phyloP scores from a whole-genome alignment of 139 green algal species.

The Chlamydomonas schloesseri region DNA sequence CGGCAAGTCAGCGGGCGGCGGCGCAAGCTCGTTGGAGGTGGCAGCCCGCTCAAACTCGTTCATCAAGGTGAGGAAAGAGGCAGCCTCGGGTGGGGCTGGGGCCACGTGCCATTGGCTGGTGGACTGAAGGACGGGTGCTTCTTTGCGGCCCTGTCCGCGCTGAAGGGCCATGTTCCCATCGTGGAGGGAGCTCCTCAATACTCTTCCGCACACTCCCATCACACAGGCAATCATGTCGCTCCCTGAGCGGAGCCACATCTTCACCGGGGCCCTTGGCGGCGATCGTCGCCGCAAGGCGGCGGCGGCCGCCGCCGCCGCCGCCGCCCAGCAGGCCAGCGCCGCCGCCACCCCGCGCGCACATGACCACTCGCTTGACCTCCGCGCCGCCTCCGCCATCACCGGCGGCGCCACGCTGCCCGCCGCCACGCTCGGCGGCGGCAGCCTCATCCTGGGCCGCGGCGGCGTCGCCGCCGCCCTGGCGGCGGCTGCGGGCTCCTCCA shows the following conservation, averaged over 20 bases:
- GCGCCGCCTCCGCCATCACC: not conserved
- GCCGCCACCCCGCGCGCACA: not conserved
- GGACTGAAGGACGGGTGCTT: no score
- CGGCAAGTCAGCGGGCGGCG: not conserved
- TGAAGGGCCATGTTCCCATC: no score
- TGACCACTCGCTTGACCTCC: not conserved
- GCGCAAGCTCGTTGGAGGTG: conserved; percentile 64
- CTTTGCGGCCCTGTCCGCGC: no score
- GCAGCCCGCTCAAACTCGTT: conserved; percentile 68
- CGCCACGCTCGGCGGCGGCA: not conserved
- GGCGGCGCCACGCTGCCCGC: not conserved
- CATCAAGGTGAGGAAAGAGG: conserved; percentile 66
- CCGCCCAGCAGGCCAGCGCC: not conserved
- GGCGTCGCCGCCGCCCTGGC: no score
- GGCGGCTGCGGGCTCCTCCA: not conserved
- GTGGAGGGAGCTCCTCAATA: no score
- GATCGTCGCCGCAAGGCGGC: not conserved
- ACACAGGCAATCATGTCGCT: conserved; percentile 13
- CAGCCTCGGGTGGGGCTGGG: no score
- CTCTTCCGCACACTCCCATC: not conserved
- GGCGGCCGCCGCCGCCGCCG: not conserved
- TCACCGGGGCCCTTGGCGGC: not conserved
- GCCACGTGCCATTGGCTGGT: no score
- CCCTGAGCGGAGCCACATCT: conserved; percentile 26
- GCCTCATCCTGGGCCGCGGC: not conserved